Evolutionary conservation across 768 basidiomycete genomes (phyloP), one percentile per base, ranked within the genome.

Genomic region (Udeniomyces megalosporus): DNA sequence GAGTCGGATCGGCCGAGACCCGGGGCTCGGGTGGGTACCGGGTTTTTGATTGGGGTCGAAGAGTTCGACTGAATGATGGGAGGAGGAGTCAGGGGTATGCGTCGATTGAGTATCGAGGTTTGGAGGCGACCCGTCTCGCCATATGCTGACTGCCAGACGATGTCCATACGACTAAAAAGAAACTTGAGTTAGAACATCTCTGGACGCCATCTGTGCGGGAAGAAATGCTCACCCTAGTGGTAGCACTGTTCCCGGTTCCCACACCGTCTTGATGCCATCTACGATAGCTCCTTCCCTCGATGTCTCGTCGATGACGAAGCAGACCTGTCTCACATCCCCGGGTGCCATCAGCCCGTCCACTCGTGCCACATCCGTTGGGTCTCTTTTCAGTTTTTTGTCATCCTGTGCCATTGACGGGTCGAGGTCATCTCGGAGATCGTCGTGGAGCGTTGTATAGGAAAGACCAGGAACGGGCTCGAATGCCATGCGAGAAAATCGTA

Each of bases 101-200:
- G 78, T 53, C 91, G 81, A 22, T 89, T 88, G 2, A 96, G 76
- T 77, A 86, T 86, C 74, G 90, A 91, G 2, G 91, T 93, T 32
- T 92, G 75, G 1, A 96, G 77, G 31, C 88, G 80, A 0, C 91
- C 92, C 29, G 84, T 84, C 74, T 92, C 88, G 10, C 88, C 88
- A 66, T 84, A 84, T 3, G 81, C 80, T 7, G 89, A 88, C 49
- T 82, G 76, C 92, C 92, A 96, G 14, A 82, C 81, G 49, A 96
- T 84, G 70, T 95, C 89, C 26, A 93, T 77, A 62, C 85, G 77
- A 3, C 58, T 60, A 14, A 10, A 15, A 3, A 17, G 31, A 15
- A 29, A 15, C n/a, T 5, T 14, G 32, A 47, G 29, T 11, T 1
- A 22, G n/a, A n/a, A n/a, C n/a, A n/a, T n/a, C n/a, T n/a, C n/a